phyloP scores from a whole-genome alignment of 306 rosid species.

The Medicago truncatula region MtrunA17r5.0-ANR NC_053045.1:58824001-58824500 shows the following conservation, averaged over 20 bases:
- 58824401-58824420: slow-evolving; percentile 15
- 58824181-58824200: slow-evolving; percentile 24
- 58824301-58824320: neutral
- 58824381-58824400: neutral
- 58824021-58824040: slow-evolving; percentile 19
- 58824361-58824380: neutral
- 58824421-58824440: slow-evolving; percentile 8
- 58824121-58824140: slow-evolving; percentile 18
- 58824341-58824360: slow-evolving; percentile 5
- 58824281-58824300: neutral
- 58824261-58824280: neutral
- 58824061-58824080: neutral
- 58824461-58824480: neutral
- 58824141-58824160: slow-evolving; percentile 7
- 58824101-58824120: slow-evolving; percentile 31
- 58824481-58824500: slow-evolving; percentile 14
- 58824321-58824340: neutral
- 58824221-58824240: slow-evolving; percentile 26
- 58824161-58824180: slow-evolving; percentile 3
- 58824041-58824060: slow-evolving; percentile 30
- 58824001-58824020: slow-evolving; percentile 26
- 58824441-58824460: neutral
- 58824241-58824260: neutral
- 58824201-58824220: slow-evolving; percentile 35
- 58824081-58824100: slow-evolving; percentile 30